Percentiles rank a stretch among this genome's conserved stretches.
Conservation (phyloP, 345 rosid genomes). For the Boechera divaricarpa region DNA sequence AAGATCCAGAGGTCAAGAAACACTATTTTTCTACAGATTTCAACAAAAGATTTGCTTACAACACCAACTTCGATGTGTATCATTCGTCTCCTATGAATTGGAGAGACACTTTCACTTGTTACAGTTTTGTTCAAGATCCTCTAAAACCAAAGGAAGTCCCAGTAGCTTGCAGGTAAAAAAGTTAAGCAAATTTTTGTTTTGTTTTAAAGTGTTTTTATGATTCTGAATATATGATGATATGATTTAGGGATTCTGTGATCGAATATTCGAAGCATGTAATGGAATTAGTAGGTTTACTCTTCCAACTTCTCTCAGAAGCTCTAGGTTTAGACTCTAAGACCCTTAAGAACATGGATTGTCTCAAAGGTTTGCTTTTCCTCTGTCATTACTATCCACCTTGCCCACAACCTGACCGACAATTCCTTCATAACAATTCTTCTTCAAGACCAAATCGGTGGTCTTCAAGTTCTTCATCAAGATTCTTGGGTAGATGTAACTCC, state of each 20-base stretch:
- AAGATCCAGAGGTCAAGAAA: slow-evolving; percentile 30
- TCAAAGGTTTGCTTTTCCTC: slow-evolving; percentile 20
- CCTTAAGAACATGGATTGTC: slow-evolving; percentile 40
- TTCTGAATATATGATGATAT: neutral
- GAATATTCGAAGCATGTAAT: slow-evolving; percentile 41
- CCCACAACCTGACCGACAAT: slow-evolving; percentile 50
- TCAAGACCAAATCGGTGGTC: slow-evolving; percentile 48
- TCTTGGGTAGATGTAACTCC: slow-evolving; percentile 44
- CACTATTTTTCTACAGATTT: neutral
- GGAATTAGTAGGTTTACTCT: slow-evolving; percentile 29
- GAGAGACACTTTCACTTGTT: slow-evolving; percentile 47
- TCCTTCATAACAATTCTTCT: slow-evolving; percentile 38
- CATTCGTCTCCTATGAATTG: slow-evolving; percentile 42
- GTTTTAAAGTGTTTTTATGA: neutral
- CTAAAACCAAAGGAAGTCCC: slow-evolving; percentile 51
- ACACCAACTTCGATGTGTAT: slow-evolving; percentile 44
- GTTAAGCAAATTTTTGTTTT: no score
- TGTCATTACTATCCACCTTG: slow-evolving; percentile 52
- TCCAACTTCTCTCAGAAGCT: slow-evolving; percentile 46
- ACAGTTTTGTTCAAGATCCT: slow-evolving; percentile 44
- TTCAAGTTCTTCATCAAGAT: slow-evolving; percentile 44
- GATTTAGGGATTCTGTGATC: slow-evolving; percentile 19
- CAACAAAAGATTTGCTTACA: slow-evolving; percentile 27
- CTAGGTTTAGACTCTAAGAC: slow-evolving; percentile 38
- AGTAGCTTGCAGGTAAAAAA: slow-evolving; percentile 45